Conservation (phyloP, 768 basidiomycete genomes). For the Floccularia luteovirens region DNA sequence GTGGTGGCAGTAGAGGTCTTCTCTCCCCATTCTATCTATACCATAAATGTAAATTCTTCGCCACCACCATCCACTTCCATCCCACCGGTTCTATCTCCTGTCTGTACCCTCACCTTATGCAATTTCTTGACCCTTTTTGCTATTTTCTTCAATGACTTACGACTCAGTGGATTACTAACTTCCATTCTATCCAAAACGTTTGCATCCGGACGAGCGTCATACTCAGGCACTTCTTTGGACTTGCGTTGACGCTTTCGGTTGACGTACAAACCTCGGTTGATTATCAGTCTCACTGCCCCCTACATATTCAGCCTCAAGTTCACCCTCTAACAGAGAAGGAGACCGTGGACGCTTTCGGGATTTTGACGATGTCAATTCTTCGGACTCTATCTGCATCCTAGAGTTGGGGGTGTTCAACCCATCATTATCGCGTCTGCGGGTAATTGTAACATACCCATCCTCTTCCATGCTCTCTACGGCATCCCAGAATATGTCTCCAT, state of each 20-base stretch:
- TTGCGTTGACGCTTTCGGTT: slow-evolving; percentile 58
- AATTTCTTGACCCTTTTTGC: slow-evolving; percentile 56
- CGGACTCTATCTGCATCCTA: slow-evolving; percentile 26
- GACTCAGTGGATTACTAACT: slow-evolving; percentile 49
- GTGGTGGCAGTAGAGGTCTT: no score
- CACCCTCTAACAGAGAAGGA: slow-evolving; percentile 17
- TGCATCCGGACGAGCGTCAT: slow-evolving; percentile 41
- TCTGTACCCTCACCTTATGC: slow-evolving; percentile 21
- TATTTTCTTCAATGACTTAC: slow-evolving; percentile 54
- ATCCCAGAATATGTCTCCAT: slow-evolving; percentile 32
- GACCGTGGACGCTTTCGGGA: slow-evolving; percentile 31
- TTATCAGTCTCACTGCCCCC: slow-evolving; percentile 2
- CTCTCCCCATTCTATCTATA: no score
- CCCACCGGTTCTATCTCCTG: slow-evolving; percentile 12
- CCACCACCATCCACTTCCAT: slow-evolving; percentile 45
- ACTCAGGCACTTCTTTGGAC: slow-evolving; percentile 44
- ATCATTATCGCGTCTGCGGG: not conserved
- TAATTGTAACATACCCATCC: slow-evolving; percentile 18
- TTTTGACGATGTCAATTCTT: slow-evolving; percentile 22
- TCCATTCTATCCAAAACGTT: slow-evolving; percentile 40
- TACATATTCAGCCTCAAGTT: not conserved
- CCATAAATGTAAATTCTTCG: slow-evolving; percentile 42
- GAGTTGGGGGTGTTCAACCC: not conserved
- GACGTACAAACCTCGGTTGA: slow-evolving; percentile 20
- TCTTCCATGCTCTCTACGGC: slow-evolving; percentile 35